Evolutionary conservation across 495 filamentous ascomycete genomes (phyloP), one percentile per base, ranked within the genome.

Genomic region (Tetracladium marchalianum): DNA sequence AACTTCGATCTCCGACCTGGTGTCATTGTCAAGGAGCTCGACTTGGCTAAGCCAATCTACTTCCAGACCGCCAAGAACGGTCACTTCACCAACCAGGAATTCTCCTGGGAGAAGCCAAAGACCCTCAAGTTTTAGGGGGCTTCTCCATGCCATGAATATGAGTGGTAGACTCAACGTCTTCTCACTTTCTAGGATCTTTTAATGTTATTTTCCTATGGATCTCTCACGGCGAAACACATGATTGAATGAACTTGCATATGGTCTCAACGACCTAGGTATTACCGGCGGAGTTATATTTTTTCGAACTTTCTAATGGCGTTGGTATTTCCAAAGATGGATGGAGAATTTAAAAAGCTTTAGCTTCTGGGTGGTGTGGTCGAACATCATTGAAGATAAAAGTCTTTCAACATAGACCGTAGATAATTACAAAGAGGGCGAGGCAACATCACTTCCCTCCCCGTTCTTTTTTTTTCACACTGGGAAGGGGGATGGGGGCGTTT

Each of bases 61-160:
- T 80, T 77, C 81, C 76, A 90, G 75, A 98, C 92, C 24, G 92
- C 92, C 62, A 95, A 95, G 85, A 96, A 97, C 69, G 92, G 90
- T 59, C 92, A 98, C 79, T 98, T 98, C 75, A 94, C 90, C 69
- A 92, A 95, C 84, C 92, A 95, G 78, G 72, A 72, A 64, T 98
- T 96, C 80, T 75, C 72, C 66, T 98, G 92, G 92, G 92, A 98
- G 84, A 80, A 95, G 77, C 90, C 92, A 58, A 95, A 95, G 87
- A 62, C 72, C 53, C 83, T 98, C 59, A 86, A 83, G 71, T 80
- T 84, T 67, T 97, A 94, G 76, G 62, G 54, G 38, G 46, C 49
- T 47, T 58, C 44, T 50, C 60, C 51, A 53, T 59, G 36, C 39
- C 50, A 51, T 56, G 52, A 54, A 27, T 7, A 57, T 52, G 51